phyloP scores from a whole-genome alignment of 139 green algal species.

The Nannochloris sp. region DNA sequence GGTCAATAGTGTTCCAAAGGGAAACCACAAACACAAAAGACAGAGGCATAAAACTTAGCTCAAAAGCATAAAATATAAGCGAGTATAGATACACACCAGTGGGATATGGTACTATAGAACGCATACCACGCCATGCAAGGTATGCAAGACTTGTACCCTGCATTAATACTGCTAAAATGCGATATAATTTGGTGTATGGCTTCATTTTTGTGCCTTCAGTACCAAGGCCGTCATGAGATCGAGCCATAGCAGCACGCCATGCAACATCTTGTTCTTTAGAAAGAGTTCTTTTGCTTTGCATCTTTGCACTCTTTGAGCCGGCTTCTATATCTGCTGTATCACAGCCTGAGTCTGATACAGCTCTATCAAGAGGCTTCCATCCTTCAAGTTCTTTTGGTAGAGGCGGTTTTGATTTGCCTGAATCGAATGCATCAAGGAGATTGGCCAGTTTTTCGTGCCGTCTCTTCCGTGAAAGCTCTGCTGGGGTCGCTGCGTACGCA shows the following conservation, averaged over 20 bases:
- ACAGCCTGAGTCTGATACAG: no score
- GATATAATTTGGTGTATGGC: neutral
- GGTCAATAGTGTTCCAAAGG: neutral
- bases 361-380: no score
- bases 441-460: no score
- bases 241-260: no score
- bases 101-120: constrained; percentile 16
- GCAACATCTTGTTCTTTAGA: no score
- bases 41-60: neutral
- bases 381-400: no score
- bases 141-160: neutral
- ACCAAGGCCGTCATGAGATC: neutral
- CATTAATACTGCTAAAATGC: neutral
- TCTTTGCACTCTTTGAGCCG: no score
- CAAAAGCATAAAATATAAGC: neutral
- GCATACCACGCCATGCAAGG: constrained; percentile 18
- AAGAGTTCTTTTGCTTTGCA: no score
- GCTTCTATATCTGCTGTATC: no score
- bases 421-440: no score
- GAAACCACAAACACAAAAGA: neutral
- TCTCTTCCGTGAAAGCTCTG: no score
- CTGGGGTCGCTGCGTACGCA: neutral
- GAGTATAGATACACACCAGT: neutral
- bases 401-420: no score
- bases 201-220: constrained; percentile 3